Evolutionary conservation across 768 basidiomycete genomes (phyloP).

Genomic region (Leccinum variicolor): DNA sequence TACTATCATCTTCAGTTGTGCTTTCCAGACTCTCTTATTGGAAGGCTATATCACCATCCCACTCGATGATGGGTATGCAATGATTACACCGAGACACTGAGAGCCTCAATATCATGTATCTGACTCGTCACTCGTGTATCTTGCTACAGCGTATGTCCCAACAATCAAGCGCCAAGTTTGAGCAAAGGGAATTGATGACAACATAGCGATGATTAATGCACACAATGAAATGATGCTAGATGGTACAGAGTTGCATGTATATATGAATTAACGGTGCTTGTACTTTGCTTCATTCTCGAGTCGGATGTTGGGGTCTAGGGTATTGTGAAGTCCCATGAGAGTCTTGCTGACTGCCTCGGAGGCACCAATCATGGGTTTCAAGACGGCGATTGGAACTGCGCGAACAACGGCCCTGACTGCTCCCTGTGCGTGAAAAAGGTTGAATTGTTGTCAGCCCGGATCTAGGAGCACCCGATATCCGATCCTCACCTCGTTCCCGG

Average conservation of each 20-base stretch:
- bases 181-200: neutral
- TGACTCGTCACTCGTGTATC: too few species aligned
- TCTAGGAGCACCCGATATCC: neutral
- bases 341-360: conserved; percentile 97
- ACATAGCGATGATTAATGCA: conserved; percentile 7
- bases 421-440: conserved; percentile 49
- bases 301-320: conserved; percentile 81
- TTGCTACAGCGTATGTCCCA: neutral
- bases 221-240: conserved; percentile 13
- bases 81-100: conserved; percentile 28
- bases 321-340: conserved; percentile 87
- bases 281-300: conserved; percentile 92
- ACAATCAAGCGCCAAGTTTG: neutral
- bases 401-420: conserved; percentile 92
- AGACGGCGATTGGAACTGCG: conserved; percentile 94
- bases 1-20: conserved; percentile 9
- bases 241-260: conserved; percentile 19
- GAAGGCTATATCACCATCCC: conserved; percentile 32
- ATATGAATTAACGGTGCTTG: conserved; percentile 61
- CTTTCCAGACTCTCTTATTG: conserved; percentile 19
- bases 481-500: conserved; percentile 76
- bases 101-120: neutral
- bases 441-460: neutral
- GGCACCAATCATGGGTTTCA: conserved; percentile 98
- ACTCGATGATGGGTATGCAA: conserved; percentile 27